A percentile compares a stretch with the other conserved stretches of the same genome.
These are phyloP conservation scores for Candida sp. DNA, from an alignment of 1,139 yeast species.

Conservation along the genomic window DNA sequence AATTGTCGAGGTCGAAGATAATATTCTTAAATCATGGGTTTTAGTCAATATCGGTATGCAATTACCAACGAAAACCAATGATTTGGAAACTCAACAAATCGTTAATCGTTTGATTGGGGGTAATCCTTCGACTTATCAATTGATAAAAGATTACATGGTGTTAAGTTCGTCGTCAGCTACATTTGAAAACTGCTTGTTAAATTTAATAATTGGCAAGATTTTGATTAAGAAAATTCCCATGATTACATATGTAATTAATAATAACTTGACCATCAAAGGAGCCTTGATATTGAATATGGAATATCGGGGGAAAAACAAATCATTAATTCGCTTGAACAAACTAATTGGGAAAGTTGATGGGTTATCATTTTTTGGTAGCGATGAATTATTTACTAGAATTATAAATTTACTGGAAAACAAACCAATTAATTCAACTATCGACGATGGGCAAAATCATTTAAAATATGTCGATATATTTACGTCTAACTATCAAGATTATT, in stretches of 20 bases:
- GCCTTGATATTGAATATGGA: slow-evolving; percentile 29
- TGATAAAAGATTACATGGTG: slow-evolving; percentile 26
- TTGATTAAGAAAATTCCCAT: slow-evolving; percentile 19
- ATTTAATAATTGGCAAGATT: slow-evolving; percentile 27
- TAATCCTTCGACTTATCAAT: slow-evolving; percentile 9
- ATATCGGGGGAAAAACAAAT: slow-evolving; percentile 23
- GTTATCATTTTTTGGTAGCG: slow-evolving; percentile 26
- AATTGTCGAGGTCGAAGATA: slow-evolving; percentile 2
- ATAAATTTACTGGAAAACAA: slow-evolving; percentile 19
- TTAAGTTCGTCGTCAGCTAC: slow-evolving; percentile 28
- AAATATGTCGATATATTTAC: slow-evolving; percentile 30
- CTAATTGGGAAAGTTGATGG: slow-evolving; percentile 35
- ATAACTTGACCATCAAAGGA: slow-evolving; percentile 24
- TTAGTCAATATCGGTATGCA: slow-evolving; percentile 27
- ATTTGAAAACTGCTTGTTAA: slow-evolving; percentile 37
- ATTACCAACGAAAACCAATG: slow-evolving; percentile 21
- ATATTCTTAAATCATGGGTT: slow-evolving; percentile 16
- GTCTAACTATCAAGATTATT: slow-evolving; percentile 18
- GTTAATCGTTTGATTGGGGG: slow-evolving; percentile 21
- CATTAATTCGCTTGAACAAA: slow-evolving; percentile 20
- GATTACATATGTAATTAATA: slow-evolving; percentile 16
- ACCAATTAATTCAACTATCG: slow-evolving; percentile 21
- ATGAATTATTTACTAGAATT: slow-evolving; percentile 23
- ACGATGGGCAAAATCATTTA: slow-evolving; percentile 25
- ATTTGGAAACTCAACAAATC: slow-evolving; percentile 15